phyloP scores from a whole-genome alignment of 352 stramenopile genomes.

The Phytophthora multivora region DNA sequence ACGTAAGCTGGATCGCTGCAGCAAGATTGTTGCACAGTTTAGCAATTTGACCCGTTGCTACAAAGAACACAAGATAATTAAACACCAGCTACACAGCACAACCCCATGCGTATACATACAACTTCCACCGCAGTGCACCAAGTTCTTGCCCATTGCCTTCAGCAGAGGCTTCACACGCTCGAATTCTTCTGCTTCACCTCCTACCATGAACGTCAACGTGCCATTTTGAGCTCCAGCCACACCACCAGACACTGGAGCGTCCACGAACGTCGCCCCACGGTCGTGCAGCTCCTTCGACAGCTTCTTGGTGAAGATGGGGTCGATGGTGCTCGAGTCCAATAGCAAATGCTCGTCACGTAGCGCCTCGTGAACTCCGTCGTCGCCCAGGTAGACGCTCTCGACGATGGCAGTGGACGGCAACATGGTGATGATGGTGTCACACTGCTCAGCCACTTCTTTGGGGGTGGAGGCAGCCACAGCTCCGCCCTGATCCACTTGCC shows the following conservation, averaged over 20 bases:
- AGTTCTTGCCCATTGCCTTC: slow-evolving; percentile 93
- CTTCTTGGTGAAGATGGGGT: slow-evolving; percentile 91
- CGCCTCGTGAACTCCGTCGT: slow-evolving; percentile 73
- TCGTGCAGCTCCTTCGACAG: slow-evolving; percentile 72
- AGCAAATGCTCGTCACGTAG: slow-evolving; percentile 86
- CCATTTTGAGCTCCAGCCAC: slow-evolving; percentile 94
- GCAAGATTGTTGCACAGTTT: slow-evolving; percentile 98
- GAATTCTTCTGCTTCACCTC: slow-evolving; percentile 68
- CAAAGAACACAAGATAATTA: neutral
- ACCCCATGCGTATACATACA: slow-evolving; percentile 55
- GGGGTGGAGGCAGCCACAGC: slow-evolving; percentile 57
- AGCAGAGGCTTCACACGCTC: slow-evolving; percentile 84
- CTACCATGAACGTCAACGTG: slow-evolving; percentile 99
- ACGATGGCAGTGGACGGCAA: slow-evolving; percentile 91
- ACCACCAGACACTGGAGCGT: slow-evolving; percentile 96
- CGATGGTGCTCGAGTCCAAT: slow-evolving; percentile 97
- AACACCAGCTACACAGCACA: neutral
- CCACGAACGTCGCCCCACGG: slow-evolving; percentile 81
- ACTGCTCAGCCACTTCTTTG: slow-evolving; percentile 75
- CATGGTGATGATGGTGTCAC: slow-evolving; percentile 94
- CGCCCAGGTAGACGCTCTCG: slow-evolving; percentile 75
- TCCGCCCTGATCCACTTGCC: slow-evolving; percentile 50
- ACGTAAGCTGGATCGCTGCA: slow-evolving; percentile 94
- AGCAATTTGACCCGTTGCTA: slow-evolving; percentile 81
- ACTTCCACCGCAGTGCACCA: slow-evolving; percentile 92